Percentiles rank a stretch among this genome's conserved stretches.
phyloP scores from a whole-genome alignment of 805 yeast species.

The Candida golubevii region DNA sequence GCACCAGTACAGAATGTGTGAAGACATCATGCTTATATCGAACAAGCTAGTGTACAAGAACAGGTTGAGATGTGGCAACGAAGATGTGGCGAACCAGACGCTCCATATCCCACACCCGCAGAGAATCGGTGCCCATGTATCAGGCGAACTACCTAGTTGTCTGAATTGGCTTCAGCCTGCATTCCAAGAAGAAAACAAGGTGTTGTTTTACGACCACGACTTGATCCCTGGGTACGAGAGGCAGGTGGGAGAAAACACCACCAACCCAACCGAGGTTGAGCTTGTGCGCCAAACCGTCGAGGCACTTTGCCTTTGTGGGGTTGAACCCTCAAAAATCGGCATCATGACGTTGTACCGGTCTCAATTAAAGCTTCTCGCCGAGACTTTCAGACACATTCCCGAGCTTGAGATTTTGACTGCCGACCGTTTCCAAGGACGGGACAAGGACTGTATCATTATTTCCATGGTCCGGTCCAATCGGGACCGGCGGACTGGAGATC shows the following conservation, averaged over 20 bases:
- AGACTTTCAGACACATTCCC: slow-evolving; percentile 24
- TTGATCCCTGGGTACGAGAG: slow-evolving; percentile 54
- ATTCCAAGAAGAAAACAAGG: slow-evolving; percentile 53
- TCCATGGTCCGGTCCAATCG: slow-evolving; percentile 84
- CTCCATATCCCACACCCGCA: slow-evolving; percentile 46
- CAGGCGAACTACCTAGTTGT: neutral
- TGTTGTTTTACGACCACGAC: slow-evolving; percentile 81
- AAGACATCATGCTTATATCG: slow-evolving; percentile 79
- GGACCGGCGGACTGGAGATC: slow-evolving; percentile 62
- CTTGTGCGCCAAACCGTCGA: slow-evolving; percentile 60
- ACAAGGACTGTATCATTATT: slow-evolving; percentile 84
- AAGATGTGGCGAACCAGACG: slow-evolving; percentile 54
- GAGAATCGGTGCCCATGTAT: slow-evolving; percentile 16
- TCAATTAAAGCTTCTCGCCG: slow-evolving; percentile 43
- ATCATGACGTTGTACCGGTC: slow-evolving; percentile 87
- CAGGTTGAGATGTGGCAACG: slow-evolving; percentile 69
- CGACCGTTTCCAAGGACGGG: slow-evolving; percentile 94
- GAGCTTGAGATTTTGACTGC: slow-evolving; percentile 83
- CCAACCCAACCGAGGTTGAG: slow-evolving; percentile 69
- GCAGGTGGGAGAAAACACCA: slow-evolving; percentile 59
- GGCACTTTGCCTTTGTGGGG: slow-evolving; percentile 56
- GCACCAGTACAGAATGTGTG: slow-evolving; percentile 88
- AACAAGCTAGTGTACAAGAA: slow-evolving; percentile 77
- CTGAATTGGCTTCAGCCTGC: slow-evolving; percentile 54
- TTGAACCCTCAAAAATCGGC: slow-evolving; percentile 60